phyloP scores from a whole-genome alignment of 257 asterid species.

The Gentiana dahurica region DNA sequence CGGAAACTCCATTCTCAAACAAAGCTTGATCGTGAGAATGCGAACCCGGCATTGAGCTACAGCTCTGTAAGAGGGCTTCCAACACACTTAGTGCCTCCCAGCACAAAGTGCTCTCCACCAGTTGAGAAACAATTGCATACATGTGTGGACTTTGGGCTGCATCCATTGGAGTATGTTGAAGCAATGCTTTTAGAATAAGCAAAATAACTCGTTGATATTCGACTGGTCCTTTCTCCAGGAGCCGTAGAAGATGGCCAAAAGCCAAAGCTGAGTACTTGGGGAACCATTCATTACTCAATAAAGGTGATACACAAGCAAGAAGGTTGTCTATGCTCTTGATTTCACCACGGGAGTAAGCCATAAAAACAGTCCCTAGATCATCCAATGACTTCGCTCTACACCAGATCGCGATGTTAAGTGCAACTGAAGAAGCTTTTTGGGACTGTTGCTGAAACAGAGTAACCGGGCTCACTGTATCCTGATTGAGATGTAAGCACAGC shows the following conservation, averaged over 20 bases:
- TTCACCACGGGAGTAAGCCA: slow-evolving; percentile 73
- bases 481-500: slow-evolving; percentile 96
- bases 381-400: slow-evolving; percentile 78
- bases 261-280: slow-evolving; percentile 92
- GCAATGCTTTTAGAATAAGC: slow-evolving; percentile 86
- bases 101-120: slow-evolving; percentile 92
- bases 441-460: slow-evolving; percentile 57
- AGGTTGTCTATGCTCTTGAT: slow-evolving; percentile 75
- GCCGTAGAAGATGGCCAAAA: slow-evolving; percentile 82
- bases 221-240: slow-evolving; percentile 84
- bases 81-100: slow-evolving; percentile 98
- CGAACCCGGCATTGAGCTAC: slow-evolving; percentile 87
- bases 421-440: slow-evolving; percentile 78
- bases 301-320: slow-evolving; percentile 85
- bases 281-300: slow-evolving; percentile 87
- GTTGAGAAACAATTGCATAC: slow-evolving; percentile 94
- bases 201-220: slow-evolving; percentile 95
- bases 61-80: slow-evolving; percentile 96
- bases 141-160: slow-evolving; percentile 97
- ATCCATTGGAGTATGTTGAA: slow-evolving; percentile 95
- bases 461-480: slow-evolving; percentile 50
- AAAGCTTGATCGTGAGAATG: slow-evolving; percentile 56
- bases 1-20: slow-evolving; percentile 60
- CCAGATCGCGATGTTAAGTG: slow-evolving; percentile 81
- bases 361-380: slow-evolving; percentile 74